These are phyloP conservation scores for Physaria fendleri DNA, from an alignment of 345 rosid species.

Conservation along the genomic window DNA sequence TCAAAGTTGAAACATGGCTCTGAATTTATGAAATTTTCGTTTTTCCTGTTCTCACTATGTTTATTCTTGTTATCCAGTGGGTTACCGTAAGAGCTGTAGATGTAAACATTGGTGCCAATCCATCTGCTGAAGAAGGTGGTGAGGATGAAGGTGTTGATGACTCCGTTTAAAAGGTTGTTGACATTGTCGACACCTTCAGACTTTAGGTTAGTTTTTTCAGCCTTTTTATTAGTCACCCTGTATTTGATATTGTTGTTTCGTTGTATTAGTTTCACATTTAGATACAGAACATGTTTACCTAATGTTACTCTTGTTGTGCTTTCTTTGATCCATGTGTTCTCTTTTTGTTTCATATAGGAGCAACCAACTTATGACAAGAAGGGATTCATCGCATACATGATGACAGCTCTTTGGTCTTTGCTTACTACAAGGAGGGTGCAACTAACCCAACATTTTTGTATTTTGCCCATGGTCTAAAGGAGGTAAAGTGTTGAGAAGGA, in stretches of 20 bases:
- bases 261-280: too few relatives aligned
- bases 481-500: constrained; percentile 71
- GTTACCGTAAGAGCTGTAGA: constrained; percentile 64
- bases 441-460: constrained; percentile 92
- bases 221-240: background rate
- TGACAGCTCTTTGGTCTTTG: constrained; percentile 66
- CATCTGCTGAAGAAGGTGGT: constrained; percentile 83
- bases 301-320: too few relatives aligned
- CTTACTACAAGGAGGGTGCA: constrained; percentile 96
- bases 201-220: constrained; percentile 71
- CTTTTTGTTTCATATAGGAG: constrained; percentile 42
- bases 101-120: constrained; percentile 93
- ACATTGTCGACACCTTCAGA: constrained; percentile 95
- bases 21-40: background rate
- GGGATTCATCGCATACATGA: constrained; percentile 60
- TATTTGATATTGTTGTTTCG: background rate
- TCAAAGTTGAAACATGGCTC: background rate
- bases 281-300: too few relatives aligned
- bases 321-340: background rate
- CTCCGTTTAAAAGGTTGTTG: constrained; percentile 72
- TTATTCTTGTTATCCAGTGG: constrained; percentile 47
- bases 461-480: constrained; percentile 76
- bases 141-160: constrained; percentile 95
- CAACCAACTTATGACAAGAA: constrained; percentile 93
- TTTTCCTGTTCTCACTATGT: background rate